A percentile compares a stretch with the other conserved stretches of the same genome.
Conservation (phyloP, 768 basidiomycete genomes). For the Cyclocybe aegerita region DNA sequence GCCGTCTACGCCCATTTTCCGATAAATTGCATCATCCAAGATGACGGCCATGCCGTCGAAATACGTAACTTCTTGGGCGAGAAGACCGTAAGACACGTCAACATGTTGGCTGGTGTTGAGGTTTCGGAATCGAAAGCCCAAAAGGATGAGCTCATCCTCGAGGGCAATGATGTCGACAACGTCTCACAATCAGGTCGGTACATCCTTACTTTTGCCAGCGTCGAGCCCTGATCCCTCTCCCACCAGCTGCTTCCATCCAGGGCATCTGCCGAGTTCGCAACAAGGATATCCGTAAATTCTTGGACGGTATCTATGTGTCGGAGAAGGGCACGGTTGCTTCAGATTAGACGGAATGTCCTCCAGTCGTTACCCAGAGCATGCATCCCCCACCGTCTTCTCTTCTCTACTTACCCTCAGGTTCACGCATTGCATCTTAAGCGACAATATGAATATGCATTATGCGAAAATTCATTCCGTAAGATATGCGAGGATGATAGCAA, state of each 20-base stretch:
- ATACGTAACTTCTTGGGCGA: slow-evolving; percentile 96
- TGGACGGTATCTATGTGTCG: slow-evolving; percentile 92
- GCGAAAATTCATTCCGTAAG: background rate
- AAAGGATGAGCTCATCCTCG: slow-evolving; percentile 92
- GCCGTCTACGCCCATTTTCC: slow-evolving; percentile 99
- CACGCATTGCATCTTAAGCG: background rate
- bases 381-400: background rate
- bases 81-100: slow-evolving; percentile 91
- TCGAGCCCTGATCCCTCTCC: background rate
- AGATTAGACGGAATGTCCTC: slow-evolving; percentile 32
- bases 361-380: slow-evolving; percentile 7
- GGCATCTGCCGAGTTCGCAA: slow-evolving; percentile 95
- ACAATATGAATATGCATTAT: slow-evolving; percentile 5
- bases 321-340: slow-evolving; percentile 66
- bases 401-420: background rate
- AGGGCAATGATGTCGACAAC: slow-evolving; percentile 95
- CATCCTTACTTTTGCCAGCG: background rate
- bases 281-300: slow-evolving; percentile 99
- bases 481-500: background rate
- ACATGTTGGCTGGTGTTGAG: slow-evolving; percentile 88
- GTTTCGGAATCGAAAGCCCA: slow-evolving; percentile 85
- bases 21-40: slow-evolving; percentile 96
- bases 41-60: slow-evolving; percentile 68
- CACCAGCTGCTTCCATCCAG: slow-evolving; percentile 89
- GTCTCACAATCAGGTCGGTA: slow-evolving; percentile 91